Conservation (phyloP, 1,284 basidiomycete genomes). For the Nidula niveotomentosa region DNA sequence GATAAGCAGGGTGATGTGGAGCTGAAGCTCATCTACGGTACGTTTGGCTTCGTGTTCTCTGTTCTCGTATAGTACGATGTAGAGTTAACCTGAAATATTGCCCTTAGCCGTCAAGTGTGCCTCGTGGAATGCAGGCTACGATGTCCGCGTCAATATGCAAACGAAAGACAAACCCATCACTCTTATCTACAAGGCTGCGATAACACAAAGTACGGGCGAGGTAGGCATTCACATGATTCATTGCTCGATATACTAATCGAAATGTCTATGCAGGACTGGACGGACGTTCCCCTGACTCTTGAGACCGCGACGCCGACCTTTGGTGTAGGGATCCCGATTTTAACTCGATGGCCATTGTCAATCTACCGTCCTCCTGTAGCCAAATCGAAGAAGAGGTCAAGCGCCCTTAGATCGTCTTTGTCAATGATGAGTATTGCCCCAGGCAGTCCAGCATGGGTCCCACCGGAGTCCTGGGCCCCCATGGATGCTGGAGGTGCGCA, state of each 20-base stretch:
- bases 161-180: conserved; percentile 25
- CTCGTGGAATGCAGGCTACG: conserved; percentile 35
- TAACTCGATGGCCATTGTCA: conserved; percentile 15
- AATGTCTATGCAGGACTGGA: conserved; percentile 23
- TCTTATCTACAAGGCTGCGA: conserved; percentile 35
- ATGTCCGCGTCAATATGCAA: conserved; percentile 35
- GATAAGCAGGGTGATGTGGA: conserved; percentile 17
- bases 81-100: too few species aligned
- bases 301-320: conserved; percentile 28
- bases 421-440: background rate
- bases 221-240: conserved; percentile 10
- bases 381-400: too few species aligned
- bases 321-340: conserved; percentile 18
- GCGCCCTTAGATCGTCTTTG: too few species aligned
- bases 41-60: background rate
- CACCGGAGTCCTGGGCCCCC: background rate
- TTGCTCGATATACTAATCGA: too few species aligned
- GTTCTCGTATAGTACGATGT: too few species aligned
- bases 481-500: background rate
- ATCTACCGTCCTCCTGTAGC: background rate
- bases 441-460: background rate
- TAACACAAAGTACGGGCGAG: conserved; percentile 36
- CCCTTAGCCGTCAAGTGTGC: conserved; percentile 30
- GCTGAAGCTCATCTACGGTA: conserved; percentile 36
- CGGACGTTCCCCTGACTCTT: conserved; percentile 25